Evolutionary conservation across 2,329 filamentous ascomycete species (phyloP).

Genomic region (Atkinsonella texensis): DNA sequence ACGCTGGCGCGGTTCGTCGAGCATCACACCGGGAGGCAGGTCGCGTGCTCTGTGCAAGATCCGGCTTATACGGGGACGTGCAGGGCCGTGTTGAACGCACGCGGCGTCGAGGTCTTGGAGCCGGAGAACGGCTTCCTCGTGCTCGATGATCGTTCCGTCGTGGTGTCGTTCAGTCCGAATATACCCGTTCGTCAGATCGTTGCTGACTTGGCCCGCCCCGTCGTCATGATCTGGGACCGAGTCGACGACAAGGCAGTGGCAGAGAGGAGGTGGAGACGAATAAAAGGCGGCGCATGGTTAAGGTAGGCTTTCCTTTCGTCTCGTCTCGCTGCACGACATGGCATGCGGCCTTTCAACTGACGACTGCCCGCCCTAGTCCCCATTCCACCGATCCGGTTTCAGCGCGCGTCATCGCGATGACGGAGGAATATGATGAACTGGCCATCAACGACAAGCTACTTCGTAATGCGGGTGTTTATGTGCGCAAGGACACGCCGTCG

Average conservation of each 20-base stretch:
- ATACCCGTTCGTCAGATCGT: slow-evolving; percentile 13
- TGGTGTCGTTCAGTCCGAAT: slow-evolving; percentile 8
- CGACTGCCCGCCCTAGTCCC: not conserved
- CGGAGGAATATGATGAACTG: not conserved
- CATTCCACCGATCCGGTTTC: slow-evolving; percentile 2
- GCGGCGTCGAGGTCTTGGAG: slow-evolving; percentile 7
- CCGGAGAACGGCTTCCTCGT: slow-evolving; percentile 10
- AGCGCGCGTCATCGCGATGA: slow-evolving; percentile 2
- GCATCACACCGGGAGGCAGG: not conserved
- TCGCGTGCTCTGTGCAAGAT: slow-evolving; percentile 8
- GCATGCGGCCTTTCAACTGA: not conserved
- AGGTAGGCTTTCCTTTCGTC: not conserved
- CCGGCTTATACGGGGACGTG: slow-evolving; percentile 6
- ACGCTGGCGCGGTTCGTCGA: not conserved
- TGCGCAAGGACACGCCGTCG: not conserved
- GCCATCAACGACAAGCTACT: not conserved
- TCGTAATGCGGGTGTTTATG: not conserved
- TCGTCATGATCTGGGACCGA: slow-evolving; percentile 10
- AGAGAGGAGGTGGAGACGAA: not conserved
- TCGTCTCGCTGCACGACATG: not conserved
- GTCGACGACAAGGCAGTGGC: not conserved
- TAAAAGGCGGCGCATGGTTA: not conserved
- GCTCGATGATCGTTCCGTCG: slow-evolving; percentile 10
- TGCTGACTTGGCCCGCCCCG: slow-evolving; percentile 11
- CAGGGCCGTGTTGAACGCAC: slow-evolving; percentile 1